Evolutionary conservation across 2,329 filamentous ascomycete genomes (phyloP).

Genomic region (Xylariaceae sp.): DNA sequence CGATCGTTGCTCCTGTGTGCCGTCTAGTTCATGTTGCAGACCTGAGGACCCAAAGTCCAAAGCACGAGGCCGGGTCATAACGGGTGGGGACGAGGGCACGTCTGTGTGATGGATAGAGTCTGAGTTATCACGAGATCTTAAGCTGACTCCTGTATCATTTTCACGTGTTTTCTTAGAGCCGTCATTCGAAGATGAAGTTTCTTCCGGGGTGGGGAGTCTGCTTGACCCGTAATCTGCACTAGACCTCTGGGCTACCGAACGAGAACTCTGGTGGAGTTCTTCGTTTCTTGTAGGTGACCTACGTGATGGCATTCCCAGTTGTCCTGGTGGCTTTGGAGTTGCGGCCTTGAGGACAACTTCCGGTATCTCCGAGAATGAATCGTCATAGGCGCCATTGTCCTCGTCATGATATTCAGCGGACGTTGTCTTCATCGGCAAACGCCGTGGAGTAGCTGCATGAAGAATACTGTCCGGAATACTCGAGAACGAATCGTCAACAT

Average conservation of each 20-base stretch:
- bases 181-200: slow-evolving; percentile 50
- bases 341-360: slow-evolving; percentile 57
- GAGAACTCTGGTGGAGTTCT: slow-evolving; percentile 26
- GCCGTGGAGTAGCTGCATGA: slow-evolving; percentile 40
- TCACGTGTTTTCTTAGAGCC: slow-evolving; percentile 38
- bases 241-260: slow-evolving; percentile 42
- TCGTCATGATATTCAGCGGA: slow-evolving; percentile 32
- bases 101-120: slow-evolving; percentile 31
- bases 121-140: slow-evolving; percentile 19
- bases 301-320: slow-evolving; percentile 9
- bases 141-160: slow-evolving; percentile 27
- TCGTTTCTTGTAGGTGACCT: slow-evolving; percentile 15
- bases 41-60: slow-evolving; percentile 34
- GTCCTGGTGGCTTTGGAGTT: slow-evolving; percentile 46
- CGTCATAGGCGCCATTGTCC: slow-evolving; percentile 52
- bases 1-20: slow-evolving; percentile 27
- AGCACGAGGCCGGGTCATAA: slow-evolving; percentile 33
- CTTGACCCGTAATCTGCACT: slow-evolving; percentile 45
- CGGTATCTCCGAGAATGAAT: slow-evolving; percentile 64
- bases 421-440: slow-evolving; percentile 31
- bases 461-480: slow-evolving; percentile 44
- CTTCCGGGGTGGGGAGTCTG: slow-evolving; percentile 60
- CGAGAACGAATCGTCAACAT: slow-evolving; percentile 44
- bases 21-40: slow-evolving; percentile 32
- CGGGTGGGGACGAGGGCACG: slow-evolving; percentile 45